Base-by-base conservation (phyloP, 1,284 basidiomycete species). In the Cutaneotrichosporon daszewskae region DNA sequence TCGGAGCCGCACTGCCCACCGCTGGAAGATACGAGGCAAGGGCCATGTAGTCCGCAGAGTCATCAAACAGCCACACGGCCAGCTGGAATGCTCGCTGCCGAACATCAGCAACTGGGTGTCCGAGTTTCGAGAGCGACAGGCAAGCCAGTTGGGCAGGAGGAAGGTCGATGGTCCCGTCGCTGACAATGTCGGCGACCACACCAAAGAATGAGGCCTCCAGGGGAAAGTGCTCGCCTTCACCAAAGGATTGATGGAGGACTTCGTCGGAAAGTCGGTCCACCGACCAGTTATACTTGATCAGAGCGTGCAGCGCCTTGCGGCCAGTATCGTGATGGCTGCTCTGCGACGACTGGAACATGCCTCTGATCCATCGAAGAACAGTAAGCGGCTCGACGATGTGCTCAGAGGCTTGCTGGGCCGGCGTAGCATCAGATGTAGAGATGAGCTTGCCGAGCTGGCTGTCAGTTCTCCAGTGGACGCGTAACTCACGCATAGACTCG, bases 401-500 rank as follows among this genome's bases (percentile, higher is more conserved):
- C 24, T 64, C 58, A 2, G 59, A 59, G 3, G 58, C 49, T 37
- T 65, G 63, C 35, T 56, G 56, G 6, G 57, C 62, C 3, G 65
- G 64, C 5, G 61, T 59, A 2, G 65, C 49, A 25, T 65, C 67
- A 1, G 48, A 34, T 0, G 53, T 55, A 6, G 61, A 57, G 27
- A 69, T 62, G 27, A 71, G 52, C 23, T 60, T 58, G 4, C 68
- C 68, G 57, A 65, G 65, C n/a, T n/a, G n/a, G n/a, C n/a, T n/a
- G n/a, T n/a, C n/a, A n/a, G n/a, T n/a, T n/a, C n/a, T n/a, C n/a
- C n/a, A n/a, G n/a, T n/a, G n/a, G n/a, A n/a, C n/a, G n/a, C n/a
- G n/a, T n/a, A n/a, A n/a, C n/a, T n/a, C n/a, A n/a, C n/a, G 65
- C 85, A 87, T 50, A 95, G 77, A 7, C 86, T 80, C n/a, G 87